phyloP scores from a whole-genome alignment of 2,329 filamentous ascomycete species.

The Aspergillus tanneri region DNA sequence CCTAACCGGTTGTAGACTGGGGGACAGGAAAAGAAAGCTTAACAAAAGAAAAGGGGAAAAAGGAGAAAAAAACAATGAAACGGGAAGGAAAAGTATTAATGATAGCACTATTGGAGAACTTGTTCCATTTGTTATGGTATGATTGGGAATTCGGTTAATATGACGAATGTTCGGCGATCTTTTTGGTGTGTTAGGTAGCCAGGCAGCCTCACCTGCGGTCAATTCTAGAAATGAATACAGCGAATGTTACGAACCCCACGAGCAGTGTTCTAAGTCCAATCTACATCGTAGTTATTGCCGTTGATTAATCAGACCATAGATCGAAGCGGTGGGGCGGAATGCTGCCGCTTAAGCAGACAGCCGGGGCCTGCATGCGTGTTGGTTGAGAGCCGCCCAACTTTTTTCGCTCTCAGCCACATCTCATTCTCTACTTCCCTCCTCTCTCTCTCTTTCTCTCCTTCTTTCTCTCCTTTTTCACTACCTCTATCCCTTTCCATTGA shows the following conservation, averaged over 20 bases:
- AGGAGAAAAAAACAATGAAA: too few species aligned
- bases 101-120: slow-evolving; percentile 18
- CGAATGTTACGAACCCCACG: slow-evolving; percentile 14
- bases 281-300: not conserved
- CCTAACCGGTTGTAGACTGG: slow-evolving; percentile 74
- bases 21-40: slow-evolving; percentile 6
- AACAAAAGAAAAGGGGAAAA: slow-evolving; percentile 13
- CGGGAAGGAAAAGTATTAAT: slow-evolving; percentile 17
- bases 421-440: slow-evolving; percentile 4
- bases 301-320: not conserved
- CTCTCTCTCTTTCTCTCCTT: slow-evolving; percentile 15
- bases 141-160: slow-evolving; percentile 16
- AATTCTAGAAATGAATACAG: slow-evolving; percentile 22
- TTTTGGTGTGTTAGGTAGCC: slow-evolving; percentile 6
- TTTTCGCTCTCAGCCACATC: slow-evolving; percentile 2
- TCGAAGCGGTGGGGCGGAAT: not conserved
- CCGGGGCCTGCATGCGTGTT: slow-evolving; percentile 24
- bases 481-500: not conserved
- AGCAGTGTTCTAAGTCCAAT: too few species aligned
- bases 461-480: slow-evolving; percentile 5
- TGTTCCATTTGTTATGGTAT: slow-evolving; percentile 16
- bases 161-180: slow-evolving; percentile 12
- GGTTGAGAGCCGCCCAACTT: slow-evolving; percentile 4
- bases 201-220: slow-evolving; percentile 1
- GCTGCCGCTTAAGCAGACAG: slow-evolving; percentile 12